phyloP scores from a whole-genome alignment of 257 asterid species.

The Capsicum baccatum region DNA sequence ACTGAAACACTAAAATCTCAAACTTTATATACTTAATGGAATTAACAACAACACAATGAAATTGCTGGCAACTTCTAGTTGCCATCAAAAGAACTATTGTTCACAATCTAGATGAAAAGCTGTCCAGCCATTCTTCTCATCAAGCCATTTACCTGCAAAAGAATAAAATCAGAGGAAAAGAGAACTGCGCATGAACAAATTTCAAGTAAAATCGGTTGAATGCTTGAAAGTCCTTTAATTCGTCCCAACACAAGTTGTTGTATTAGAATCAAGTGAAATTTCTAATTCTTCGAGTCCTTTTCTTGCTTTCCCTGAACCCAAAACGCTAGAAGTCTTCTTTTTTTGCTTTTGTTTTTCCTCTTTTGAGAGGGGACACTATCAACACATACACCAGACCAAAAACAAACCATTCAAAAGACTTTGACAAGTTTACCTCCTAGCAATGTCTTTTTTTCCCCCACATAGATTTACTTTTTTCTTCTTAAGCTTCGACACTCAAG shows the following conservation, averaged over 20 bases:
- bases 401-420: neutral
- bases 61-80: constrained; percentile 31
- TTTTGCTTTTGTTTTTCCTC: neutral
- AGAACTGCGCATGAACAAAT: neutral
- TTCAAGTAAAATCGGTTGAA: neutral
- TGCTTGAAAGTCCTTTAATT: neutral
- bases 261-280: constrained; percentile 25
- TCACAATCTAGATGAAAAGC: constrained; percentile 50
- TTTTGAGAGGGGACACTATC: neutral
- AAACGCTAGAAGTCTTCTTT: neutral
- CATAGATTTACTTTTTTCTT: neutral
- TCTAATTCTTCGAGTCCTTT: neutral
- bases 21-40: neutral
- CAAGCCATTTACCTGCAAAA: constrained; percentile 68
- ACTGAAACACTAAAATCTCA: neutral
- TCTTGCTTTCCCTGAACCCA: neutral
- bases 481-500: neutral
- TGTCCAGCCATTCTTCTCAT: constrained; percentile 69
- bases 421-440: neutral
- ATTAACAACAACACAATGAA: neutral
- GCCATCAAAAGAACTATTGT: constrained; percentile 26
- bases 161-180: neutral
- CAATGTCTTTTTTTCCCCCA: neutral
- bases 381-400: neutral
- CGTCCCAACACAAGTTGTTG: neutral